Percentiles rank a stretch among this genome's conserved stretches.
Conservation (phyloP, 2,329 filamentous ascomycete genomes). For the Grosmannia serpens region DNA sequence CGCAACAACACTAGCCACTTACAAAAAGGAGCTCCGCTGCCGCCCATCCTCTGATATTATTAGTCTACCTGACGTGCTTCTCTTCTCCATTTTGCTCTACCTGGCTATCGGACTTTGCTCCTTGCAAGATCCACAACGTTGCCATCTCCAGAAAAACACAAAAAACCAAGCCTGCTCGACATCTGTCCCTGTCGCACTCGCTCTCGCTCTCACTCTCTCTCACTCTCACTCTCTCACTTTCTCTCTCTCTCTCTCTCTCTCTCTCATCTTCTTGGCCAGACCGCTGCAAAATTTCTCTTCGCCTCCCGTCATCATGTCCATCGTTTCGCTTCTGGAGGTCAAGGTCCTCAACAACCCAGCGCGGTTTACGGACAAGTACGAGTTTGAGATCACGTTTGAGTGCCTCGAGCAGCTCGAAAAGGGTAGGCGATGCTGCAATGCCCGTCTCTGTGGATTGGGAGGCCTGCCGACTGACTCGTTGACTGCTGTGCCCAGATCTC, state of each 20-base stretch:
- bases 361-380: slow-evolving; percentile 82
- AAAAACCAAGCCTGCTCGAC: neutral
- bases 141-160: neutral
- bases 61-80: neutral
- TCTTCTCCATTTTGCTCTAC: neutral
- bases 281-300: neutral
- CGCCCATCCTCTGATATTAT: neutral
- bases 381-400: slow-evolving; percentile 98
- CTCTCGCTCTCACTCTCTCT: neutral
- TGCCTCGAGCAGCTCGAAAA: slow-evolving; percentile 91
- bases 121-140: too few species aligned
- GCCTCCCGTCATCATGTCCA: slow-evolving; percentile 59
- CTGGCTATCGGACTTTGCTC: too few species aligned
- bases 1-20: neutral
- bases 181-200: neutral
- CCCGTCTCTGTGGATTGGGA: neutral
- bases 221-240: neutral
- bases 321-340: slow-evolving; percentile 90
- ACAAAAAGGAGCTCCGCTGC: neutral
- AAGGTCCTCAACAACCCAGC: slow-evolving; percentile 96
- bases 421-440: slow-evolving; percentile 37
- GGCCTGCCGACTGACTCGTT: neutral
- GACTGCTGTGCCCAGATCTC: slow-evolving; percentile 50
- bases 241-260: neutral
- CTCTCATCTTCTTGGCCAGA: neutral